Evolutionary conservation across 371 early-diverging fungal genomes (phyloP).

Genomic region (Mortierella sp.): DNA sequence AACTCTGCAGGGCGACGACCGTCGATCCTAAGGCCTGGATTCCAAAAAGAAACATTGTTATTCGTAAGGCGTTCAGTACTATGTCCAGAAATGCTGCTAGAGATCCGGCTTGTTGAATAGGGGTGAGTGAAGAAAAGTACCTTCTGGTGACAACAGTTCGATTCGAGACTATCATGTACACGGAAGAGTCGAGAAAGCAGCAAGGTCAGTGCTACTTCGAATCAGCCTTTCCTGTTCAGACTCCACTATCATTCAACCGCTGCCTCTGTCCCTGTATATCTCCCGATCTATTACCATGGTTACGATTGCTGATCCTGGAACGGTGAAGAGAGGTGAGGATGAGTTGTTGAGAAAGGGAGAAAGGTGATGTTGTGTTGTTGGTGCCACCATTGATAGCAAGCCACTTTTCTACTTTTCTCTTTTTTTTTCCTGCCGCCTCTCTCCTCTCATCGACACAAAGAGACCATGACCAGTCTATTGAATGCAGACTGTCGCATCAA

Average conservation of each 20-base stretch:
- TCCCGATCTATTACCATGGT: background rate
- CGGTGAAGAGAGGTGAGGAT: too few species aligned
- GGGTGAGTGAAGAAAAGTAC: too few species aligned
- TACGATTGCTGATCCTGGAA: conserved; percentile 3
- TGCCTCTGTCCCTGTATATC: background rate
- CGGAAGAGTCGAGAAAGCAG: background rate
- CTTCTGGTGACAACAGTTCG: conserved; percentile 75
- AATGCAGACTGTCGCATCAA: conserved; percentile 67
- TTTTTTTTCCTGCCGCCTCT: background rate
- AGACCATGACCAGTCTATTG: conserved; percentile 60
- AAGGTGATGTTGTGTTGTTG: background rate
- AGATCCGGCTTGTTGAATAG: background rate
- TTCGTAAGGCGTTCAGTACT: too few species aligned
- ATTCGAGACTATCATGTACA: conserved; percentile 62
- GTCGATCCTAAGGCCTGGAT: conserved; percentile 87
- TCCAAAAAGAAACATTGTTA: background rate
- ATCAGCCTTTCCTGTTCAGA: background rate
- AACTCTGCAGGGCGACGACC: conserved; percentile 94
- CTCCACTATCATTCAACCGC: background rate
- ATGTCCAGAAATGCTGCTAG: too few species aligned
- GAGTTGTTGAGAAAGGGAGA: background rate
- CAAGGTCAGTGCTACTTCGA: background rate
- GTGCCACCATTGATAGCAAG: background rate
- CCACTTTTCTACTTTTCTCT: background rate
- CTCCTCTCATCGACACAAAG: background rate